A percentile compares a stretch with the other conserved stretches of the same genome.
Evolutionary conservation across 768 basidiomycete species (phyloP).

Genomic region (Termitomyces heimii): DNA sequence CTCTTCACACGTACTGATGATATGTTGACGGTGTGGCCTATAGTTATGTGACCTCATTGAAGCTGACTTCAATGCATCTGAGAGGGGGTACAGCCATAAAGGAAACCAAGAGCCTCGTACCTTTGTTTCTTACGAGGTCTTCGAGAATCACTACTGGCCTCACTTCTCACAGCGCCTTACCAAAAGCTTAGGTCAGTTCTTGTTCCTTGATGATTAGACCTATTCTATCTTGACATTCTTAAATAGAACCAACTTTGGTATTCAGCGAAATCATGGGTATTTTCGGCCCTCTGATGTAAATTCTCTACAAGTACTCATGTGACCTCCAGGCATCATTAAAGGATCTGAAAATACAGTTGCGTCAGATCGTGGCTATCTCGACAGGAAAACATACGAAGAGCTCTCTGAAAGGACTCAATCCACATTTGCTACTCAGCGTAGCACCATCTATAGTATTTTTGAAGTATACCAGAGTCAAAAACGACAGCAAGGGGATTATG

Average conservation of each 20-base stretch:
- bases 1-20: neutral
- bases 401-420: constrained; percentile 48
- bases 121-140: constrained; percentile 41
- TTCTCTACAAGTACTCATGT: neutral
- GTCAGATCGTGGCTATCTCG: constrained; percentile 31
- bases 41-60: constrained; percentile 47
- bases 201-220: neutral
- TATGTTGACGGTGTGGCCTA: neutral
- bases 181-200: constrained; percentile 45
- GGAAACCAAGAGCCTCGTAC: constrained; percentile 7
- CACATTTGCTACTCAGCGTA: constrained; percentile 46
- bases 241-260: constrained; percentile 54
- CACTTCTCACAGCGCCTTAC: constrained; percentile 46
- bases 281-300: neutral
- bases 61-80: constrained; percentile 29
- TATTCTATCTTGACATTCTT: neutral
- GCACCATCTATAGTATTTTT: constrained; percentile 48
- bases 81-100: neutral
- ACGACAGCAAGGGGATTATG: constrained; percentile 33
- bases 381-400: constrained; percentile 34
- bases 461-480: constrained; percentile 44
- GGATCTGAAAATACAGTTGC: constrained; percentile 54
- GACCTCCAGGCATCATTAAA: constrained; percentile 51
- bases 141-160: constrained; percentile 51
- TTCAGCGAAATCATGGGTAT: constrained; percentile 65